These are phyloP conservation scores for Aspergillus jensenii DNA, from an alignment of 2,329 filamentous ascomycete genomes.

Conservation along the genomic window DNA sequence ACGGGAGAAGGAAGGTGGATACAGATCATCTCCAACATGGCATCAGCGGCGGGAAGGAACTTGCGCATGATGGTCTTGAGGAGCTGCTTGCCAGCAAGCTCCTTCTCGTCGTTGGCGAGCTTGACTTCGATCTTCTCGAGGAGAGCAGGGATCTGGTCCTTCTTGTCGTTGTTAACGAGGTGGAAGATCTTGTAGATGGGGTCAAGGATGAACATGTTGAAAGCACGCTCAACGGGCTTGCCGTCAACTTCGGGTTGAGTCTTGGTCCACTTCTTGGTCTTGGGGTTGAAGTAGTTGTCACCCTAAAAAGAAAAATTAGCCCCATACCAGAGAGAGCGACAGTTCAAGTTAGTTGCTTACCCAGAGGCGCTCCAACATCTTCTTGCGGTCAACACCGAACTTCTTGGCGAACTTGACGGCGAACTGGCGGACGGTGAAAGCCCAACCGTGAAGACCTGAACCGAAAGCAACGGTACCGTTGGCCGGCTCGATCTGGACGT, in stretches of 20 bases:
- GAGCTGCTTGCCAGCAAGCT: conserved; percentile 95
- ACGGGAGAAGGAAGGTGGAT: conserved; percentile 95
- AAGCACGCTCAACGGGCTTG: conserved; percentile 91
- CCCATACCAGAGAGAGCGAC: neutral
- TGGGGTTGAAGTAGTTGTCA: conserved; percentile 99
- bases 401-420: conserved; percentile 97
- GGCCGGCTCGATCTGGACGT: conserved; percentile 97
- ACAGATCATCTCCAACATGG: conserved; percentile 99
- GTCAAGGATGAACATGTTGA: conserved; percentile 99
- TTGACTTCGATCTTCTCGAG: conserved; percentile 94
- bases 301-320: conserved; percentile 50
- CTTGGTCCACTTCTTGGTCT: conserved; percentile 99
- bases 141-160: conserved; percentile 79
- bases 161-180: conserved; percentile 98
- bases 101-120: conserved; percentile 80
- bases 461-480: conserved; percentile 98
- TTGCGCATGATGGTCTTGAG: conserved; percentile 98
- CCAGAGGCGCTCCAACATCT: conserved; percentile 99
- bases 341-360: conserved; percentile 51
- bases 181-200: conserved; percentile 99
- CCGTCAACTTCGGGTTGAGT: conserved; percentile 72
- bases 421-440: conserved; percentile 98
- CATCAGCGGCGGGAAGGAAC: conserved; percentile 97
- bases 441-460: conserved; percentile 99
- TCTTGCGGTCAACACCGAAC: conserved; percentile 98